These are phyloP conservation scores for Gossypium davidsonii DNA, from an alignment of 441 rosid species.

Conservation along the genomic window DNA sequence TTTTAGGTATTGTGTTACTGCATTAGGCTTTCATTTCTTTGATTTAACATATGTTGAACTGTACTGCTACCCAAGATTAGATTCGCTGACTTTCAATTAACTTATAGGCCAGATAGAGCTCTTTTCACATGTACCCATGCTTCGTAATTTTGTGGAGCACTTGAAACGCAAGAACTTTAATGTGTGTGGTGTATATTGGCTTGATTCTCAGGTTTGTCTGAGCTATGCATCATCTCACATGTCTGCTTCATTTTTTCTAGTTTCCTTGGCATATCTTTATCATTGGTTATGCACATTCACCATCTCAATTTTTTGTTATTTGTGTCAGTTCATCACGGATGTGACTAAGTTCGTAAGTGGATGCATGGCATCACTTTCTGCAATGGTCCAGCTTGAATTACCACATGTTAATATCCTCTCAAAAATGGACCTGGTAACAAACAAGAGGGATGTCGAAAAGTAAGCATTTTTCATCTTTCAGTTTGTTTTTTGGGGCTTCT, in stretches of 20 bases:
- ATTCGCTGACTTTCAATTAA: background rate
- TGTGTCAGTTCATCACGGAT: constrained; percentile 70
- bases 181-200: constrained; percentile 73
- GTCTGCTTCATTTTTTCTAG: background rate
- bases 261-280: background rate
- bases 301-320: constrained; percentile 2
- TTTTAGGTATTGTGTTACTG: background rate
- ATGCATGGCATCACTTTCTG: constrained; percentile 93
- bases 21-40: background rate
- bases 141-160: constrained; percentile 80
- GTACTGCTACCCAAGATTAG: background rate
- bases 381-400: constrained; percentile 87
- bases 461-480: constrained; percentile 22
- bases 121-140: constrained; percentile 87
- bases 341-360: constrained; percentile 91
- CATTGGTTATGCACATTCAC: background rate
- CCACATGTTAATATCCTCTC: constrained; percentile 87
- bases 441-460: constrained; percentile 65
- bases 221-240: constrained; percentile 3
- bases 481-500: background rate
- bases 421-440: constrained; percentile 82
- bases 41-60: background rate
- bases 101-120: constrained; percentile 81
- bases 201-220: constrained; percentile 80
- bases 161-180: constrained; percentile 67